A percentile compares a stretch with the other conserved stretches of the same genome.
Evolutionary conservation across 805 yeast genomes (phyloP).

Genomic region (Priceomyces carsonii): DNA sequence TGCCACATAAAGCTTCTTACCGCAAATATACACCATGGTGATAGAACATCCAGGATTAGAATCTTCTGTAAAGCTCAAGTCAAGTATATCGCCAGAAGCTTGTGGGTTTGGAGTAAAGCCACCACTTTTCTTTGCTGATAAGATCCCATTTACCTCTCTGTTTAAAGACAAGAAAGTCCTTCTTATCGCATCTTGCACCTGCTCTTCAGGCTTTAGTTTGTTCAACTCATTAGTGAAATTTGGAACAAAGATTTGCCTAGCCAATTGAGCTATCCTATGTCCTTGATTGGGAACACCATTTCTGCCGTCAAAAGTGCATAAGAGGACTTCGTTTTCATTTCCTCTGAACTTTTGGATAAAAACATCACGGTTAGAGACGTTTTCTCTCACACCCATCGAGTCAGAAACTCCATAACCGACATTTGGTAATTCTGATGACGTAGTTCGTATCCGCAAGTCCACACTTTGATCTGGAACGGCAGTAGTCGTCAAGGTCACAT

Average conservation of each 20-base stretch:
- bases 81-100: conserved; percentile 31
- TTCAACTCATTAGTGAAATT: conserved; percentile 68
- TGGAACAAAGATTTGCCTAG: conserved; percentile 70
- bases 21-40: conserved; percentile 76
- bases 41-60: conserved; percentile 81
- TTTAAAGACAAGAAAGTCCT: conserved; percentile 79
- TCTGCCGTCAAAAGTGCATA: conserved; percentile 86
- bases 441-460: conserved; percentile 84
- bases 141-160: conserved; percentile 71
- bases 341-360: conserved; percentile 88
- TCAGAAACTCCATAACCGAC: conserved; percentile 93
- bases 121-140: conserved; percentile 45
- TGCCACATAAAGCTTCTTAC: conserved; percentile 70
- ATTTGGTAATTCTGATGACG: conserved; percentile 74
- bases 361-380: conserved; percentile 76
- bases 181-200: conserved; percentile 73
- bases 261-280: conserved; percentile 63
- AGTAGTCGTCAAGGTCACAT: conserved; percentile 88
- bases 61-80: conserved; percentile 62
- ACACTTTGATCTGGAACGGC: conserved; percentile 85
- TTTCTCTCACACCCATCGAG: conserved; percentile 65
- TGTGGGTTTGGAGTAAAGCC: conserved; percentile 40
- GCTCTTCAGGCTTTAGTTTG: conserved; percentile 40
- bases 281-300: conserved; percentile 49
- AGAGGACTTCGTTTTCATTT: conserved; percentile 73